Evolutionary conservation across 306 rosid genomes (phyloP).

Genomic region (Erythrophleum fordii): DNA sequence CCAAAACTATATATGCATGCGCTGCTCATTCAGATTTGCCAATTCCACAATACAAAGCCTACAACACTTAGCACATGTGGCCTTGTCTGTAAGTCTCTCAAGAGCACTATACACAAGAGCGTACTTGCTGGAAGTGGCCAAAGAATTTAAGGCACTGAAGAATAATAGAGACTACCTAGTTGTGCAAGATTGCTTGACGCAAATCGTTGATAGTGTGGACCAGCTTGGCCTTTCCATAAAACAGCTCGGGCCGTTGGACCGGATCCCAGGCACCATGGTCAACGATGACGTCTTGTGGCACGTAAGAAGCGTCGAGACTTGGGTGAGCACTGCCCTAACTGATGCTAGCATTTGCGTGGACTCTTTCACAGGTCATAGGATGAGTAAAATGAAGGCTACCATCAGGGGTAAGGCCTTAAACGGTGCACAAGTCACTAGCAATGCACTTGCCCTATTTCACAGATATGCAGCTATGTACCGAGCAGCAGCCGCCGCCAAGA

Average conservation of each 20-base stretch:
- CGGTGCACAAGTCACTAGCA: constrained; percentile 48
- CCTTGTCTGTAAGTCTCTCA: constrained; percentile 48
- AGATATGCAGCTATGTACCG: constrained; percentile 38
- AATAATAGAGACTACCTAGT: constrained; percentile 25
- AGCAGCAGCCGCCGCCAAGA: neutral
- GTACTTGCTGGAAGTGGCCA: constrained; percentile 35
- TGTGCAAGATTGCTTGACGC: constrained; percentile 47
- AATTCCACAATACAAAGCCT: constrained; percentile 35
- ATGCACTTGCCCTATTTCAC: constrained; percentile 52
- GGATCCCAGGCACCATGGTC: neutral
- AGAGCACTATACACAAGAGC: constrained; percentile 41
- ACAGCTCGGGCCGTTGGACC: constrained; percentile 30
- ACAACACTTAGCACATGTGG: constrained; percentile 44
- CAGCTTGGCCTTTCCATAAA: constrained; percentile 44
- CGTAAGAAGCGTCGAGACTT: constrained; percentile 48
- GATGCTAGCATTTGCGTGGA: constrained; percentile 50
- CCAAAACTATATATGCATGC: constrained; percentile 41
- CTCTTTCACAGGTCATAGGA: constrained; percentile 36
- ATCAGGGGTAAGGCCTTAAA: constrained; percentile 49
- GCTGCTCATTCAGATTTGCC: constrained; percentile 35
- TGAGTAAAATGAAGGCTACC: constrained; percentile 48
- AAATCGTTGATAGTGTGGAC: constrained; percentile 45
- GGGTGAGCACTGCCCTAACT: constrained; percentile 52
- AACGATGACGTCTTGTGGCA: constrained; percentile 46
- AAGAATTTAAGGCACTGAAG: constrained; percentile 31